Evolutionary conservation across 257 asterid species (phyloP), one percentile per base, ranked within the genome.

Genomic region (Oldenlandia corymbosa): DNA sequence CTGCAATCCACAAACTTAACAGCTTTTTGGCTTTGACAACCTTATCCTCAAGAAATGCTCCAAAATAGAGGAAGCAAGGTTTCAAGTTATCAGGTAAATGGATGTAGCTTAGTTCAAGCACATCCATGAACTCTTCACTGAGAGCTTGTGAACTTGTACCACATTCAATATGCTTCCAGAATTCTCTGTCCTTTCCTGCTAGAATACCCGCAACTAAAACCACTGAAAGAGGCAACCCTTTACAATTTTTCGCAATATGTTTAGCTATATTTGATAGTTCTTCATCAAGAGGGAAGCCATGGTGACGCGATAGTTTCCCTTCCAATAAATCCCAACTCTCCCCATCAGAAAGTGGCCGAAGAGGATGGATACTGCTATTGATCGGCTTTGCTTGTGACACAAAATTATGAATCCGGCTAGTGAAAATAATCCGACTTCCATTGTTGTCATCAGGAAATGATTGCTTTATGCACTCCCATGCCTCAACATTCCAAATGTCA

Each of bases 61-160:
- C 61, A 0, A 56, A 56, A 31, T 56, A 56, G 26, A 56, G 61
- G 26, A 56, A 56, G 26, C 61, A 56, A 2, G 61, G 26, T 37
- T 56, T 56, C 26, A 56, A 56, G 32, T 31, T 1, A 20, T 56
- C 61, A 16, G 61, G 43, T 18, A 56, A 56, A 56, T 56, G 36
- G 26, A 16, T 56, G 61, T 56, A 56, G 61, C 61, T 56, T 3
- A 56, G 43, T 17, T 56, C 61, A 30, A 56, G 61, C 20, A 56
- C 42, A 32, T 56, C 61, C 61, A 56, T 56, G 43, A 41, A 55
- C 42, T 42, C 60, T 55, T 14, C 60, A 55, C 60, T 30, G 20
- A 31, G 42, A 55, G 31, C 60, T 55, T 55, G 41, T 28, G 20
- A 55, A 31, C 42, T 55, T 1, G 42, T 55, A 34, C 42, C 17